Evolutionary conservation across 306 rosid species (phyloP).

Genomic region (barrel medic (Medicago truncatula)): DNA sequence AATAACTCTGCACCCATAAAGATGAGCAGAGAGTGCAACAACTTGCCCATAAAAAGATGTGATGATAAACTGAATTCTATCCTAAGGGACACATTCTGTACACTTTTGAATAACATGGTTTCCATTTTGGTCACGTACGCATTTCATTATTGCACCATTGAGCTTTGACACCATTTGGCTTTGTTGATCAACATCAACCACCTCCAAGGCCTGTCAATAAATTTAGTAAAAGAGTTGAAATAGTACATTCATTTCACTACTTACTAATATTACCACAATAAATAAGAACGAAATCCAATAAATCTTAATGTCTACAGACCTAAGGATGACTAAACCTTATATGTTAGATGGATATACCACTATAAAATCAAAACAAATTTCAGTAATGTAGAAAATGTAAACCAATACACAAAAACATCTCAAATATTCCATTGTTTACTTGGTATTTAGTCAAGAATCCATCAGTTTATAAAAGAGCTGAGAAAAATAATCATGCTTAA

Average conservation of each 20-base stretch:
- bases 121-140: constrained; percentile 95
- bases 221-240: constrained; percentile 33
- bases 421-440: constrained; percentile 27
- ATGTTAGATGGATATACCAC: constrained; percentile 16
- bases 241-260: constrained; percentile 20
- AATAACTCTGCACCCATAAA: constrained; percentile 96
- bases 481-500: constrained; percentile 11
- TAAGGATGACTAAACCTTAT: constrained; percentile 11
- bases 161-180: constrained; percentile 90
- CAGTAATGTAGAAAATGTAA: constrained; percentile 32
- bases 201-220: constrained; percentile 84
- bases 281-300: constrained; percentile 2
- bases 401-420: constrained; percentile 29
- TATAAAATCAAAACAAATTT: constrained; percentile 32
- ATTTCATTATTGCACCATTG: constrained; percentile 83
- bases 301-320: constrained; percentile 34
- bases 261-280: neutral
- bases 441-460: constrained; percentile 18
- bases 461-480: constrained; percentile 27
- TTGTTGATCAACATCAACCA: constrained; percentile 77
- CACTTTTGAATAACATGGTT: constrained; percentile 96
- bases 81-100: constrained; percentile 92
- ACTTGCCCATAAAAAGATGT: constrained; percentile 95
- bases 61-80: constrained; percentile 83
- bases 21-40: constrained; percentile 88